phyloP scores from a whole-genome alignment of 1,284 basidiomycete species.

The Puccinia polysora region DNA sequence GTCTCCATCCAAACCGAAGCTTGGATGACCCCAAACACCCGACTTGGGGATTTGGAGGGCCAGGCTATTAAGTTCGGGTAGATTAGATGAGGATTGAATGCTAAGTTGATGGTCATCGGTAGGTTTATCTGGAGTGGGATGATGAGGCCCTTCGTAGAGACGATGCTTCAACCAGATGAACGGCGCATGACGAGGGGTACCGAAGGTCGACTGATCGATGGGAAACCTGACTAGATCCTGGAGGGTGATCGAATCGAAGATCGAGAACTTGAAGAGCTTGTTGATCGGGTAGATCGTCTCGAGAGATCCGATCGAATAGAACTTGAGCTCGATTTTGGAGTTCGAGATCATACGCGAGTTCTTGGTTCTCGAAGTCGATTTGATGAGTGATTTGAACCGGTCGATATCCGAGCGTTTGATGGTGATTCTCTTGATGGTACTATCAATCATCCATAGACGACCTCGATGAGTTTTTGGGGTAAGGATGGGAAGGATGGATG shows the following conservation, averaged over 20 bases:
- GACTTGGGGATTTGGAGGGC: constrained; percentile 12
- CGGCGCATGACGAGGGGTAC: not conserved
- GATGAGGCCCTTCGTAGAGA: not conserved
- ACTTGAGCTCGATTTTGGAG: not conserved
- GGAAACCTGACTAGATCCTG: not conserved
- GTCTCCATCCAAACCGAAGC: not conserved
- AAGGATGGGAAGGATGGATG: not conserved
- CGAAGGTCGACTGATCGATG: not conserved
- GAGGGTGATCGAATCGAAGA: not conserved
- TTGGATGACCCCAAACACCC: not conserved
- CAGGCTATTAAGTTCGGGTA: constrained; percentile 12
- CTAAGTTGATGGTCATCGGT: not conserved
- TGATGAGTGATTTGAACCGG: not conserved
- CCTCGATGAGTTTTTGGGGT: not conserved
- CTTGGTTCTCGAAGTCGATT: not conserved
- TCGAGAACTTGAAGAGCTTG: not conserved
- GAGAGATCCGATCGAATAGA: not conserved
- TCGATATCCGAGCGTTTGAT: not conserved
- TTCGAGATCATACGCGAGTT: not conserved
- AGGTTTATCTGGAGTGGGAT: not conserved
- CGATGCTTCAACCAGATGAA: constrained; percentile 6
- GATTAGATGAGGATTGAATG: not conserved
- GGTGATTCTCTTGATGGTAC: constrained; percentile 14
- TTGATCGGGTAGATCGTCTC: constrained; percentile 1
- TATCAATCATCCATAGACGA: not conserved